Evolutionary conservation across 192 early-diverging fungal genomes (phyloP), one percentile per base, ranked within the genome.

Genomic region (Linnemannia exigua): DNA sequence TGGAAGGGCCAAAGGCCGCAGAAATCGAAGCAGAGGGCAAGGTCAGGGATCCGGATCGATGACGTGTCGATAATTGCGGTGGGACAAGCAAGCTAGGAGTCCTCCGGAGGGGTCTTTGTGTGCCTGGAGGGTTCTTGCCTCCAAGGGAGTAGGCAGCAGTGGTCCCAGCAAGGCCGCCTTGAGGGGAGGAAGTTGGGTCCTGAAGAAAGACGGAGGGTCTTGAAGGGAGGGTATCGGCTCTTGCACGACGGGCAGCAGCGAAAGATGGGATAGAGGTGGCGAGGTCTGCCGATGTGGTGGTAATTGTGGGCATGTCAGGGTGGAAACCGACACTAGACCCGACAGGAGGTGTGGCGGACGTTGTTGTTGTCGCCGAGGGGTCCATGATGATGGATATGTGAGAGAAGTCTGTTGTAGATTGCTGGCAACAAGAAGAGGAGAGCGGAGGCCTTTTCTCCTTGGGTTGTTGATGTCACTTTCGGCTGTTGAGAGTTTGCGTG

Each of bases 1-100:
- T 89, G 47, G 91, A 91, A 37, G 90, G 90, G 5, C 90, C 92
- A 85, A 93, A 93, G 15, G 93, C 93, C 31, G 87, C 88, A 15
- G 84, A 80, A 76, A 86, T 86, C 16, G 92, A 88, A 25, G 90
- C 88, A 31, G 90, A 87, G 15, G 90, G 91, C 58, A 92, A 80
- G 5, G 88, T 90, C 41, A 92, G 74, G 25, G 91, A 93, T 58
- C 91, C 92, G 58, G 88, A 90, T 75, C 91, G 89, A 75, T 88
- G 84, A 81, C 90, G 88, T 75, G 87, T 88, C 71, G 75, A 89
- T 41, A 86, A 22, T 76, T 86, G 82, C 17, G 81, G 87, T 41
- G 82, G 90, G 16, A 84, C 83, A 67, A 82, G 87, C 20, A 88
- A 70, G 58, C 74, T 88, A 1, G 86, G 75, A 2, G 85, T 70